Evolutionary conservation across 768 basidiomycete species (phyloP).

Genomic region (Suillus cothurnatus): DNA sequence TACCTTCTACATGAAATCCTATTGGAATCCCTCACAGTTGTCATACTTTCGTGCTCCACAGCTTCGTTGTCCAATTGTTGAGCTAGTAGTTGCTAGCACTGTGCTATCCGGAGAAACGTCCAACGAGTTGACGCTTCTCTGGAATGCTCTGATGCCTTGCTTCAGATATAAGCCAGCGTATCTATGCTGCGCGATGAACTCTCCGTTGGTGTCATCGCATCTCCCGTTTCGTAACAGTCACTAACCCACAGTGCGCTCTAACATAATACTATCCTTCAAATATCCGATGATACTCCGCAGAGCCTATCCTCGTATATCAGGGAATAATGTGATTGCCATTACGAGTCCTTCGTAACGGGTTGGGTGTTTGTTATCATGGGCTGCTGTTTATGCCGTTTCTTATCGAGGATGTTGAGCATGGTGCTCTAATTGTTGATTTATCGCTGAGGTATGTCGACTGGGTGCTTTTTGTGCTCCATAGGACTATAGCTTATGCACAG

Average conservation of each 20-base stretch:
- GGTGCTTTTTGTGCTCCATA: too few species aligned
- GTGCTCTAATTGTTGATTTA: neutral
- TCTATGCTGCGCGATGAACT: neutral
- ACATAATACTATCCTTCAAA: neutral
- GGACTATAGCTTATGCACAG: neutral
- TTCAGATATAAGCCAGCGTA: neutral
- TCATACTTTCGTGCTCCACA: neutral
- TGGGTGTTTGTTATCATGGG: neutral
- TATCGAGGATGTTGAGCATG: neutral
- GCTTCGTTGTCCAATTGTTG: neutral
- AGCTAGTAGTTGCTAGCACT: neutral
- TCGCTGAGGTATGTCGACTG: too few species aligned
- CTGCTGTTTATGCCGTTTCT: neutral
- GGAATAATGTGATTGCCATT: neutral
- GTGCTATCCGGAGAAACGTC: neutral
- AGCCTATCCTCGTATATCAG: neutral
- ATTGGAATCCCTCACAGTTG: neutral
- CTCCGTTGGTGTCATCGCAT: neutral
- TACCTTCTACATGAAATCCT: neutral
- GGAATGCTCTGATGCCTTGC: neutral
- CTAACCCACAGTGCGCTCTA: neutral
- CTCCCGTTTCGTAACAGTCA: neutral
- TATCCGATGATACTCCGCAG: neutral
- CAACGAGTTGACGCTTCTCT: neutral
- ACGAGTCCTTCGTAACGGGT: neutral